These are phyloP conservation scores for Corynascus novoguineensis DNA, from an alignment of 495 filamentous ascomycete species.

Conservation along the genomic window DNA sequence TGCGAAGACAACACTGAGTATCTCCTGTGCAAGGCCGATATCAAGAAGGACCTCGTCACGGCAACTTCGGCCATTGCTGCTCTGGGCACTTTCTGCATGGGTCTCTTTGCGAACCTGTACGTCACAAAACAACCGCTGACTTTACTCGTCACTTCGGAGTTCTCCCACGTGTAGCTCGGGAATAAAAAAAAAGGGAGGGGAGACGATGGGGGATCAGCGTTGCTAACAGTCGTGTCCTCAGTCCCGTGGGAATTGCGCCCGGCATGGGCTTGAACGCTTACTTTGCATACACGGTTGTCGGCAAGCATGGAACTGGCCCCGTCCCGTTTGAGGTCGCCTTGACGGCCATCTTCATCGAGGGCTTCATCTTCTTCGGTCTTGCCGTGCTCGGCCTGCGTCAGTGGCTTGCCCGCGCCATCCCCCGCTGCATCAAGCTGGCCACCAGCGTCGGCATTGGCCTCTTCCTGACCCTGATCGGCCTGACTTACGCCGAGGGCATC, in stretches of 20 bases:
- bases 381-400: slow-evolving; percentile 72
- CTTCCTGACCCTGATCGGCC: slow-evolving; percentile 72
- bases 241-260: slow-evolving; percentile 70
- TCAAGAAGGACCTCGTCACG: slow-evolving; percentile 72
- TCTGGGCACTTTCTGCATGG: slow-evolving; percentile 66
- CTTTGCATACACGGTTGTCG: slow-evolving; percentile 78
- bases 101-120: slow-evolving; percentile 58
- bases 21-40: slow-evolving; percentile 54
- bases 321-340: slow-evolving; percentile 66
- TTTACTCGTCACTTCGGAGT: no score
- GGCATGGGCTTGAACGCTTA: slow-evolving; percentile 85
- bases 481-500: slow-evolving; percentile 75
- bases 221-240: slow-evolving; percentile 24
- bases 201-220: not conserved
- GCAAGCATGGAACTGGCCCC: slow-evolving; percentile 58
- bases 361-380: slow-evolving; percentile 63
- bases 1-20: slow-evolving; percentile 53
- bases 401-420: slow-evolving; percentile 74
- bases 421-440: slow-evolving; percentile 75
- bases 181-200: no score
- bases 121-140: slow-evolving; percentile 6
- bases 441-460: slow-evolving; percentile 76
- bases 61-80: slow-evolving; percentile 74
- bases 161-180: no score
- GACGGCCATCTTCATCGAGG: slow-evolving; percentile 79